Conservation (phyloP, 176 grass and related monocot genomes). For the Hsuehochloa calcarea region DNA sequence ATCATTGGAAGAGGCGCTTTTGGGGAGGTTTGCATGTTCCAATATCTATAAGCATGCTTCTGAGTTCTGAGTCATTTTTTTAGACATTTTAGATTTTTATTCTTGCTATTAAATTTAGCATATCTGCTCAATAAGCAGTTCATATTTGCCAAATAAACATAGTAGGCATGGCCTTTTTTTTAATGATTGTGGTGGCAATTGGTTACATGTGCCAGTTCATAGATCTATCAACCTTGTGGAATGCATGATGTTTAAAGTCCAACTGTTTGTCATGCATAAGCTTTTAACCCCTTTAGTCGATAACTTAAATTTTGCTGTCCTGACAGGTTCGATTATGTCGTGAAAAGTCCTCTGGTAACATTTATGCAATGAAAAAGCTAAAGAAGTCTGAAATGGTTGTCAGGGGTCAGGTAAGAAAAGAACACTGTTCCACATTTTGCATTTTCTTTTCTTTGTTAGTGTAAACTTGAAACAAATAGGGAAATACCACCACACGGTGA, state of each 20-base stretch:
- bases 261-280: neutral
- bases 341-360: constrained; percentile 49
- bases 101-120: neutral
- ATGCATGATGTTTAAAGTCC: neutral
- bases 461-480: too few species aligned
- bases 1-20: constrained; percentile 99
- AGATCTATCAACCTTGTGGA: neutral
- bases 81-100: neutral
- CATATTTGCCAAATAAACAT: neutral
- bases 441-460: constrained; percentile 5
- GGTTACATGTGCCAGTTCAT: neutral
- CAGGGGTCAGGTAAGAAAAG: constrained; percentile 50
- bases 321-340: constrained; percentile 51
- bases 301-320: neutral
- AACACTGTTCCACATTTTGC: neutral
- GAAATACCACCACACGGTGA: too few species aligned
- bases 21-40: constrained; percentile 71
- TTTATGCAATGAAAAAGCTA: constrained; percentile 71
- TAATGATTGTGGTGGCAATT: neutral
- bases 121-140: constrained; percentile 27
- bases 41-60: constrained; percentile 11
- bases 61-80: neutral
- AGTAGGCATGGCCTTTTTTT: neutral
- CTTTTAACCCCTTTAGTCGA: neutral
- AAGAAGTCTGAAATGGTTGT: constrained; percentile 72